A percentile compares a stretch with the other conserved stretches of the same genome.
Evolutionary conservation across 129 eudicot species (phyloP).

Genomic region (Daucus carota): DNA sequence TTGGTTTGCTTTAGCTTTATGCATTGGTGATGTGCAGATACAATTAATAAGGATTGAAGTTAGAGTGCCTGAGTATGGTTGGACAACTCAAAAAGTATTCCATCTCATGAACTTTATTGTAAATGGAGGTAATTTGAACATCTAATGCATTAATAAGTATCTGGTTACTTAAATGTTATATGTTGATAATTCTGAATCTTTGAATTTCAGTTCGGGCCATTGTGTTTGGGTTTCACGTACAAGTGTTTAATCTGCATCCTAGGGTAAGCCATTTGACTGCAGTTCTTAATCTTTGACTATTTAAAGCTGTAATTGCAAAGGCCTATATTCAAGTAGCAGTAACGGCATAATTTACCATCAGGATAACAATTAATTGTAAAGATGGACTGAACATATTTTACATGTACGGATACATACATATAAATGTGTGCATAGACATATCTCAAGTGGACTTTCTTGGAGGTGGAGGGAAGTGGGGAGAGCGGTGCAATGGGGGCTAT

Average conservation of each 20-base stretch:
- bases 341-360: neutral
- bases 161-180: neutral
- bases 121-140: slow-evolving; percentile 36
- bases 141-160: neutral
- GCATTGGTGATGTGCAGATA: slow-evolving; percentile 23
- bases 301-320: neutral
- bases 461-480: neutral
- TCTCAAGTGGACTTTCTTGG: neutral
- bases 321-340: neutral
- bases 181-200: neutral
- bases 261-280: slow-evolving; percentile 15
- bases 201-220: slow-evolving; percentile 23
- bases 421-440: neutral
- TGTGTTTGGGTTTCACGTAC: slow-evolving; percentile 30
- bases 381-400: neutral
- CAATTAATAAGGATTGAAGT: slow-evolving; percentile 41
- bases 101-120: slow-evolving; percentile 50
- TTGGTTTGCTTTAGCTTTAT: neutral
- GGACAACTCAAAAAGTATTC: slow-evolving; percentile 59
- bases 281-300: neutral
- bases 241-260: slow-evolving; percentile 26
- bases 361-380: neutral
- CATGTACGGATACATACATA: neutral
- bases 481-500: neutral
- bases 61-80: slow-evolving; percentile 53